A percentile compares a stretch with the other conserved stretches of the same genome.
Conservation (phyloP, 306 rosid species). For the Amphicarpaea edgeworthii region DNA sequence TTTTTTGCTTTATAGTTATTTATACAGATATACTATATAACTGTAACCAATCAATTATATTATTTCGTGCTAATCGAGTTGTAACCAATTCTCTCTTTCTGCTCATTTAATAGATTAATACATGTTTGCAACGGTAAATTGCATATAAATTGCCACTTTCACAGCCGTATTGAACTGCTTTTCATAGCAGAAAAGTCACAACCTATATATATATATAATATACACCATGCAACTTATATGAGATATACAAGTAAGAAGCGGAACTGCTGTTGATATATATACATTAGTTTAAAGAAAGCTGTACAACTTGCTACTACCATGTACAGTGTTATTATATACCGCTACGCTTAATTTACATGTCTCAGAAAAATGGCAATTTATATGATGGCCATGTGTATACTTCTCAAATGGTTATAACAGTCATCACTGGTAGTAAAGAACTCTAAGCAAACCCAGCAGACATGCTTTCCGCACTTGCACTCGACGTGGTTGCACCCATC, state of each 20-base stretch:
- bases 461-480: slow-evolving; percentile 88
- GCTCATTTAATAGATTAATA: neutral
- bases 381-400: slow-evolving; percentile 62
- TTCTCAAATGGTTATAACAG: slow-evolving; percentile 81
- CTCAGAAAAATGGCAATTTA: slow-evolving; percentile 39
- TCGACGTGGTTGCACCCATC: slow-evolving; percentile 95
- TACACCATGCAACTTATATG: neutral
- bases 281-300: slow-evolving; percentile 33
- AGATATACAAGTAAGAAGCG: neutral
- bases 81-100: neutral
- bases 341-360: slow-evolving; percentile 10
- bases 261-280: slow-evolving; percentile 24
- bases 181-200: slow-evolving; percentile 15
- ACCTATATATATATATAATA: too few relatives aligned
- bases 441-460: slow-evolving; percentile 93
- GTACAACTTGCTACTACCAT: slow-evolving; percentile 33
- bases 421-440: slow-evolving; percentile 62
- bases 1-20: slow-evolving; percentile 9
- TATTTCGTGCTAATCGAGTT: neutral
- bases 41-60: neutral
- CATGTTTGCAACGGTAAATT: neutral
- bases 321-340: slow-evolving; percentile 11
- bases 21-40: neutral
- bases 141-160: too few relatives aligned
- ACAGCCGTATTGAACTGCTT: neutral